Evolutionary conservation across 192 early-diverging fungal species (phyloP).

Genomic region (Coemansia sp.): DNA sequence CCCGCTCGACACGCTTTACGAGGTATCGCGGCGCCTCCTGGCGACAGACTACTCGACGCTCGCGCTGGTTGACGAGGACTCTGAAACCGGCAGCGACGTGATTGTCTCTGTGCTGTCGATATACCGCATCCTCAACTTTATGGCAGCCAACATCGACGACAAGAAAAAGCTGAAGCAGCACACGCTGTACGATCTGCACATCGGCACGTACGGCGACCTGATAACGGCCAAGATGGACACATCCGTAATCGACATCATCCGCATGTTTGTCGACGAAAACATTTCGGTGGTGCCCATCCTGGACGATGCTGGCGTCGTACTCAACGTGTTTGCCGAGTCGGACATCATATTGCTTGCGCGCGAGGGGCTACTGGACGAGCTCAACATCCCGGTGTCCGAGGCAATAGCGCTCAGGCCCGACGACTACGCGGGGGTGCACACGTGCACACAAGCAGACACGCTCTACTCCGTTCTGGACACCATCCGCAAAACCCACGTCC

Average conservation of each 20-base stretch:
- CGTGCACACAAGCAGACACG: constrained; percentile 85
- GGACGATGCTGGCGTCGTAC: constrained; percentile 79
- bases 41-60: constrained; percentile 86
- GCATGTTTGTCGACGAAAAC: constrained; percentile 88
- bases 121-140: constrained; percentile 84
- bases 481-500: constrained; percentile 82
- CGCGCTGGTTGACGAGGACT: constrained; percentile 84
- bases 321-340: constrained; percentile 96
- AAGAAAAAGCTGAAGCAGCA: constrained; percentile 63
- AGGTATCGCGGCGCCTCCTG: constrained; percentile 78
- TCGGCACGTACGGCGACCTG: constrained; percentile 86
- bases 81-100: constrained; percentile 74
- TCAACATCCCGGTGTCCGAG: constrained; percentile 86
- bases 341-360: constrained; percentile 86
- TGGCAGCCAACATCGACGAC: constrained; percentile 80
- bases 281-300: constrained; percentile 95
- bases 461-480: constrained; percentile 86
- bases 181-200: constrained; percentile 75
- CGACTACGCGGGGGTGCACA: constrained; percentile 93
- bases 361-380: constrained; percentile 61
- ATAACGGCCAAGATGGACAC: constrained; percentile 79
- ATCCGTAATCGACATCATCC: constrained; percentile 86
- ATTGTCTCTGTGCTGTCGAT: constrained; percentile 92
- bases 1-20: constrained; percentile 84
- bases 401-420: constrained; percentile 82